These are phyloP conservation scores for Iris macrosiphon DNA, from an alignment of 106 monocot genomes.

Conservation along the genomic window DNA sequence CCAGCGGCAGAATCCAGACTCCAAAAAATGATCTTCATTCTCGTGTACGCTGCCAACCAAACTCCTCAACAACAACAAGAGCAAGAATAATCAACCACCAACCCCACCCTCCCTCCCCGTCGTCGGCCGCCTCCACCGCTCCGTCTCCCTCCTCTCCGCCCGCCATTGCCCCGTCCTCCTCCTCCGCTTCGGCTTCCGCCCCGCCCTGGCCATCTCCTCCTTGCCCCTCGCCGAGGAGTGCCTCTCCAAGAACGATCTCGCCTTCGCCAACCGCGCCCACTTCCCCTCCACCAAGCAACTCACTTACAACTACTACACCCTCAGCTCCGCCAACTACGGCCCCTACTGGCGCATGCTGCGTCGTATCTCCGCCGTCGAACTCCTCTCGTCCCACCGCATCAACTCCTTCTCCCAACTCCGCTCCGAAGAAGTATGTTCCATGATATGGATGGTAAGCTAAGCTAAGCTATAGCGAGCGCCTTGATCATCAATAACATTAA, in stretches of 20 bases:
- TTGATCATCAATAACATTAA: no score
- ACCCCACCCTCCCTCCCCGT: background rate
- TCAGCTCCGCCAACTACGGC: background rate
- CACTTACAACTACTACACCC: background rate
- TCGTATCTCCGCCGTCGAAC: background rate
- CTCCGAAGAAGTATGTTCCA: background rate
- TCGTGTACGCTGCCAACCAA: no score
- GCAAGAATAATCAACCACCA: no score
- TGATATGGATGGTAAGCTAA: no score
- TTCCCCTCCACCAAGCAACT: background rate
- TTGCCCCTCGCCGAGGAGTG: conserved; percentile 4
- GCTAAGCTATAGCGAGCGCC: no score
- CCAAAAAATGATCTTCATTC: no score
- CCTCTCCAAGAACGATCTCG: conserved; percentile 5
- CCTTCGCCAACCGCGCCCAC: conserved; percentile 2
- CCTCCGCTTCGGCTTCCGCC: conserved; percentile 6
- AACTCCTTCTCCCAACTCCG: background rate
- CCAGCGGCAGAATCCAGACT: no score
- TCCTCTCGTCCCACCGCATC: background rate
- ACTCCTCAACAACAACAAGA: no score
- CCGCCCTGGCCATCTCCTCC: background rate
- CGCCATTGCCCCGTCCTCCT: conserved; percentile 4
- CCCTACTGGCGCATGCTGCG: conserved; percentile 6
- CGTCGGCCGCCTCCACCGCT: conserved; percentile 6
- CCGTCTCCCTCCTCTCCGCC: background rate